Conservation (phyloP, 169 alveolate species). For the Hepatocystis sp. region DNA sequence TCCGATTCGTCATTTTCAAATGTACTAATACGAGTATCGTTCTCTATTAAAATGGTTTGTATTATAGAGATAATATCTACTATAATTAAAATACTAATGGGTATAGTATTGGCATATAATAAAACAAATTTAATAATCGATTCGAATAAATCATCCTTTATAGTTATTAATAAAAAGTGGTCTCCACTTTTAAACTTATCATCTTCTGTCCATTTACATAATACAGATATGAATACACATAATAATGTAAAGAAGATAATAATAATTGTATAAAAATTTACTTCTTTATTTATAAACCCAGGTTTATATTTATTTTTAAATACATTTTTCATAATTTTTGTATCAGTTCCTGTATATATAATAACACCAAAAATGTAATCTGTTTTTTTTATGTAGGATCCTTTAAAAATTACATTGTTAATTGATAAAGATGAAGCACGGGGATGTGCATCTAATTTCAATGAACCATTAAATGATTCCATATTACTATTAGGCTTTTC, state of each 20-base stretch:
- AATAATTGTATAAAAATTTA: conserved; percentile 78
- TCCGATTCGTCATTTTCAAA: conserved; percentile 74
- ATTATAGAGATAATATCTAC: conserved; percentile 58
- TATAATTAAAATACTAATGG: conserved; percentile 62
- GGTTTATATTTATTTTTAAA: conserved; percentile 73
- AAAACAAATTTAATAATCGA: conserved; percentile 51
- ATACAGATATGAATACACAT: conserved; percentile 61
- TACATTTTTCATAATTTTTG: conserved; percentile 83
- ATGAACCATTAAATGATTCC: conserved; percentile 83
- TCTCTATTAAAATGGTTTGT: conserved; percentile 60
- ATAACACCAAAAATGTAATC: conserved; percentile 84
- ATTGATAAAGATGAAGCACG: conserved; percentile 81
- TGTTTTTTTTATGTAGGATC: conserved; percentile 83
- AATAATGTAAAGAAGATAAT: conserved; percentile 29
- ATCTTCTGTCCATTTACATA: conserved; percentile 77
- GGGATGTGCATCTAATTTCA: conserved; percentile 85
- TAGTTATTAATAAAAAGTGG: conserved; percentile 40
- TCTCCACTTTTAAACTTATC: conserved; percentile 54
- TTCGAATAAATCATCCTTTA: conserved; percentile 45
- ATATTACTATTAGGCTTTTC: conserved; percentile 84
- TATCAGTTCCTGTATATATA: conserved; percentile 85
- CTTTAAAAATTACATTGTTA: conserved; percentile 84
- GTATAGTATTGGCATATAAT: conserved; percentile 54
- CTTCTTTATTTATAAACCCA: conserved; percentile 79
- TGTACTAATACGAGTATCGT: conserved; percentile 58